phyloP scores from a whole-genome alignment of 148 eudicot genomes.

The Cornus florida region DNA sequence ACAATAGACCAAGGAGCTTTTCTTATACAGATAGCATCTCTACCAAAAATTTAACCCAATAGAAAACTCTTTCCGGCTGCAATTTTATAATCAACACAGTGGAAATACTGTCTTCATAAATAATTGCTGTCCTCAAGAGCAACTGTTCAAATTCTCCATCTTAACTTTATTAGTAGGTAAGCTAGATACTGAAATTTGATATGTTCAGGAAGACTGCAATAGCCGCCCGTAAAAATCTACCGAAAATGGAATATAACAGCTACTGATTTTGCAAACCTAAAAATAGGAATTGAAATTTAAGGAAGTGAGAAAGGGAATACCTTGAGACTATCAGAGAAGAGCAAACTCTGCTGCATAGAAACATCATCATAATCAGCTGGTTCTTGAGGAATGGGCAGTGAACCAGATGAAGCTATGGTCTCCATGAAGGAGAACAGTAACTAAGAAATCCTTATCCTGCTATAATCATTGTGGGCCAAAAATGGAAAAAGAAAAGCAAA shows the following conservation, averaged over 20 bases:
- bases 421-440: conserved; percentile 42
- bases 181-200: not conserved
- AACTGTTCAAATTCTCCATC: not conserved
- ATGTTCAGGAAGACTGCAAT: not conserved
- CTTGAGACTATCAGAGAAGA: conserved; percentile 88
- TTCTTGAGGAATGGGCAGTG: conserved; percentile 42
- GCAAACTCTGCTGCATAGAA: conserved; percentile 83
- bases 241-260: not conserved
- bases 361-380: conserved; percentile 71
- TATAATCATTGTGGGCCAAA: conserved; percentile 2
- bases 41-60: not conserved
- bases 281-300: not conserved
- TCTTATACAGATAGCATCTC: not conserved
- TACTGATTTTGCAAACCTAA: not conserved
- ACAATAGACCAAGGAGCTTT: not conserved
- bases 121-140: not conserved
- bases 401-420: conserved; percentile 50
- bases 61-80: not conserved
- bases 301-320: conserved; percentile 30
- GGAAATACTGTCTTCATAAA: not conserved
- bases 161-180: not conserved
- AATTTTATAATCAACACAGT: not conserved
- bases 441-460: conserved; percentile 31
- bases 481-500: not conserved
- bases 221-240: not conserved